These are phyloP conservation scores for Rhizopus stolonifer DNA, from an alignment of 371 early-diverging fungal species.

Conservation along the genomic window DNA sequence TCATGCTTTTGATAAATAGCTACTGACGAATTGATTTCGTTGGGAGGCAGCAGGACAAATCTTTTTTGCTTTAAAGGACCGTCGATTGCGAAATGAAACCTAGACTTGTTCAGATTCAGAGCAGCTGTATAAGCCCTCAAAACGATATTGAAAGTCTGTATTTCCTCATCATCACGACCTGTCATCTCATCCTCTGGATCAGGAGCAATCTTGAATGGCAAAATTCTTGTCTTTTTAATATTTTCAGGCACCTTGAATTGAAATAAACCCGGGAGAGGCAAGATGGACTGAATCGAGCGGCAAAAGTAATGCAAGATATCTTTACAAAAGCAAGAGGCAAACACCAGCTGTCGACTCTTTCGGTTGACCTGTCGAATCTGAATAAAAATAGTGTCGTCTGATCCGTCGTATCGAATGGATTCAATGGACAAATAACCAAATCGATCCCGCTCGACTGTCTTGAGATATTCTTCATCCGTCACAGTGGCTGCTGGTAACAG, in stretches of 20 bases:
- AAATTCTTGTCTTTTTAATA: constrained; percentile 10
- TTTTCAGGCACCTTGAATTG: constrained; percentile 14
- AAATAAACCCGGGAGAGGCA: constrained; percentile 17
- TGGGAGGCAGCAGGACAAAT: constrained; percentile 29
- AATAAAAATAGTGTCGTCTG: constrained; percentile 38
- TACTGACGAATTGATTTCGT: constrained; percentile 25
- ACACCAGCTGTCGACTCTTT: constrained; percentile 22
- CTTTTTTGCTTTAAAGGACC: constrained; percentile 12
- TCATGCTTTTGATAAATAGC: constrained; percentile 34
- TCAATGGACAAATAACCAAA: constrained; percentile 38
- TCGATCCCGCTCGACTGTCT: constrained; percentile 37
- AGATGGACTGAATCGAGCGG: constrained; percentile 30
- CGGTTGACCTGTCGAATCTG: constrained; percentile 26
- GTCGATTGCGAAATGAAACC: constrained; percentile 22
- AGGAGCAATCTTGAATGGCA: constrained; percentile 1
- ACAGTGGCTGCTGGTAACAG: constrained; percentile 26
- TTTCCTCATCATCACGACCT: constrained; percentile 10
- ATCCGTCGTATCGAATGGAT: constrained; percentile 23
- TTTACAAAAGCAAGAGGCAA: constrained; percentile 35
- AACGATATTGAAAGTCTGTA: constrained; percentile 17
- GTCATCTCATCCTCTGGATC: constrained; percentile 22
- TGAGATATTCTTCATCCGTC: constrained; percentile 26
- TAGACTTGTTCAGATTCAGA: constrained; percentile 39
- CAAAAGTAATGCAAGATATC: constrained; percentile 33
- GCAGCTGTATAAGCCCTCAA: constrained; percentile 42